Percentiles rank a stretch among this genome's conserved stretches.
Evolutionary conservation across 2,329 filamentous ascomycete species (phyloP).

Genomic region (Diaporthe australafricana): DNA sequence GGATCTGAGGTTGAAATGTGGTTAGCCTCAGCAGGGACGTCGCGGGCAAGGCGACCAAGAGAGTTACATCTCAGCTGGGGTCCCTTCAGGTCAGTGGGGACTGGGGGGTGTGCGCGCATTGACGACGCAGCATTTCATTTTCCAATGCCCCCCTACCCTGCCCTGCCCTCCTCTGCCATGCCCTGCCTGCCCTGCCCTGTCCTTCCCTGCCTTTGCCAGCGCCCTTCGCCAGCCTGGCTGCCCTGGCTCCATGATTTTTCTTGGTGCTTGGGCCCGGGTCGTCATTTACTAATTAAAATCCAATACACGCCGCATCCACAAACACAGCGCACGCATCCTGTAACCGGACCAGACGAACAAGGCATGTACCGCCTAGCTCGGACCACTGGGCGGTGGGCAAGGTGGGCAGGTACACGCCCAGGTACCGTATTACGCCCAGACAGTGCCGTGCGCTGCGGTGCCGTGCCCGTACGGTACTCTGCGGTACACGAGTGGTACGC

Average conservation of each 20-base stretch:
- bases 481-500: constrained; percentile 11
- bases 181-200: constrained; percentile 11
- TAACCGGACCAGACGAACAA: constrained; percentile 30
- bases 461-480: constrained; percentile 5
- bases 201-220: constrained; percentile 3
- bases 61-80: constrained; percentile 33
- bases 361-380: constrained; percentile 28
- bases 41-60: constrained; percentile 37
- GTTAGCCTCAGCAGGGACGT: constrained; percentile 35
- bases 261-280: constrained; percentile 25
- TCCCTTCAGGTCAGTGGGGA: constrained; percentile 22
- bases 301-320: constrained; percentile 29
- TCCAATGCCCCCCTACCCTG: constrained; percentile 22
- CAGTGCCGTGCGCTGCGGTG: constrained; percentile 2
- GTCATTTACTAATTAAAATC: constrained; percentile 27
- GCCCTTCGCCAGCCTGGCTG: constrained; percentile 16
- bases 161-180: constrained; percentile 1
- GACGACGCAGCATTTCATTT: constrained; percentile 29
- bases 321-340: constrained; percentile 30
- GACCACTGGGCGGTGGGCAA: constrained; percentile 15
- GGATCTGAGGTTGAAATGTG: constrained; percentile 25
- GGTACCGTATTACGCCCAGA: constrained; percentile 13
- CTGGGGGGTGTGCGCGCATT: constrained; percentile 29
- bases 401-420: not conserved
- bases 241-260: constrained; percentile 20